Conservation (phyloP, 306 rosid genomes). For the Glycyrrhiza uralensis region DNA sequence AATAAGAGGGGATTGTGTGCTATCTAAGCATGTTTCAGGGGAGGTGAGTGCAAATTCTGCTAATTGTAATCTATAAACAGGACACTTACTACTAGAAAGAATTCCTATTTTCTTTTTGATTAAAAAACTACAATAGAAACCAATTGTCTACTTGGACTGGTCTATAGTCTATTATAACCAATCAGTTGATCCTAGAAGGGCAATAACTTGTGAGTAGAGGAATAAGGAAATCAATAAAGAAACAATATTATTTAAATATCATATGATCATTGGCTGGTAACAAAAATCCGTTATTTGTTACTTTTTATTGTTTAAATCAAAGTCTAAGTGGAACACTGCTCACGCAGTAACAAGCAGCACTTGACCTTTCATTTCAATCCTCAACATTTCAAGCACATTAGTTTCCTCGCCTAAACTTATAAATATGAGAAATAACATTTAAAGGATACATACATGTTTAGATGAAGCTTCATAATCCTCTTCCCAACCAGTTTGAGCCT, state of each 20-base stretch:
- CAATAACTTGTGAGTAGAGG: not conserved
- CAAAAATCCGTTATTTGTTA: not conserved
- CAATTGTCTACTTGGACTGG: too few species aligned
- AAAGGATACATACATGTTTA: slow-evolving; percentile 61
- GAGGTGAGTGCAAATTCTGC: too few species aligned
- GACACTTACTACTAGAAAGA: not conserved
- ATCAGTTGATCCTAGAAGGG: not conserved
- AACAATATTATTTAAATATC: not conserved
- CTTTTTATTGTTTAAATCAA: not conserved
- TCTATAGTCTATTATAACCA: not conserved
- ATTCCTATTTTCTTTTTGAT: too few species aligned
- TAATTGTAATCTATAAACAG: too few species aligned
- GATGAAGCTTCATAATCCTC: slow-evolving; percentile 77
- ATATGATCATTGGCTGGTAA: not conserved
- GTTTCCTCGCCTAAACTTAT: slow-evolving; percentile 4
- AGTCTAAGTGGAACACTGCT: not conserved
- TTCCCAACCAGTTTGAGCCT: slow-evolving; percentile 85
- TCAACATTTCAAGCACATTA: not conserved
- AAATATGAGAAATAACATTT: slow-evolving; percentile 14
- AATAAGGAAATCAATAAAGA: not conserved
- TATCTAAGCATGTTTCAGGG: too few species aligned
- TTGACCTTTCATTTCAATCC: not conserved
- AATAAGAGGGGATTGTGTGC: too few species aligned
- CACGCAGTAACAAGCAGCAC: not conserved
- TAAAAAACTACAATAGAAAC: too few species aligned